Evolutionary conservation across 2,329 filamentous ascomycete genomes (phyloP), one percentile per base, ranked within the genome.

Genomic region (Monosporascus sp.): DNA sequence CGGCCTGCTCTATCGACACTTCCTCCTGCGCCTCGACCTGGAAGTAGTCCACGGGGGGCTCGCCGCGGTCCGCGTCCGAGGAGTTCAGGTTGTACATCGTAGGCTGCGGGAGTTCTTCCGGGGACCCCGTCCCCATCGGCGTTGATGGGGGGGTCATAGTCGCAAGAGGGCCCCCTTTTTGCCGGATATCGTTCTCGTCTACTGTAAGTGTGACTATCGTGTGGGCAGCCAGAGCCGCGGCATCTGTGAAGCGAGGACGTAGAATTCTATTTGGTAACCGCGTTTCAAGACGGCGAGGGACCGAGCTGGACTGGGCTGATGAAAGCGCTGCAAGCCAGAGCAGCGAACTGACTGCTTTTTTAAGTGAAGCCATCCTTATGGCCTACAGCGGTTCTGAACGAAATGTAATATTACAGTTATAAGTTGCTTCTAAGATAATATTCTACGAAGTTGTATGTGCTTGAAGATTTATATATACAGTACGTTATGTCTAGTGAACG

Each of bases 1-100:
- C 58, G 0, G 65, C 65, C 47, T 72, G 69, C 49, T 70, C 65
- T 1, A 62, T 50, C 3, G 66, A 63, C 24, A 49, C 50, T 45
- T 61, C 26, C 27, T 26, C 52, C 7, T 38, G 27, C 6, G 35
- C 48, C 24, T 51, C 50, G 4, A 63, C 48, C 19, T 63, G 37
- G 22, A 60, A 48, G 47, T 49, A 46, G 19, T 57, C 44, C 8
- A 59, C 55, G 3, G 62, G 14, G 0, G 53, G 19, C 20, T 53
- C 47, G 3, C 58, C 49, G 11, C 45, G 41, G 38, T 54, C 54
- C 1, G 58, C 51, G 8, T 59, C 50, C 11, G 43, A 19, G 3
- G 61, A 61, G 43, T 54, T 55, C 1, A 65, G 47, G 48, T 60
- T 58, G 54, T 64, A 63, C 63, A 63, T 64, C 7, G 55, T 57